Evolutionary conservation across 352 stramenopile species (phyloP).

Genomic region (Poterioochromonas sp.): DNA sequence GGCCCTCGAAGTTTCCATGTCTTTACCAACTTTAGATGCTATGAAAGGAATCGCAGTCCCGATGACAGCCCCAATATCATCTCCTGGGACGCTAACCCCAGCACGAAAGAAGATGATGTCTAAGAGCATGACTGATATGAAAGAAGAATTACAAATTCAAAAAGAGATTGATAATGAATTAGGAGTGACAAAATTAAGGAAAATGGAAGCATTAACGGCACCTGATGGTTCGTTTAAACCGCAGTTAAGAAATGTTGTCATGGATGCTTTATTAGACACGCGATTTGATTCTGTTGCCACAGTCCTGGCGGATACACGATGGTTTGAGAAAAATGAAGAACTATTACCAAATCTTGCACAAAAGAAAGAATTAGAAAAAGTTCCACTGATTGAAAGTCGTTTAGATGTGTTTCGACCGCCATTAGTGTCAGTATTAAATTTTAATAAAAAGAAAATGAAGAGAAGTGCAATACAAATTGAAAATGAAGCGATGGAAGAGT

Average conservation of each 20-base stretch:
- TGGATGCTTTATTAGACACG: constrained; percentile 34
- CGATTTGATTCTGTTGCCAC: constrained; percentile 41
- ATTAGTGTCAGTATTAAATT: constrained; percentile 2
- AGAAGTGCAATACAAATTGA: not conserved
- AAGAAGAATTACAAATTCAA: constrained; percentile 9
- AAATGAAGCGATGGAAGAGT: not conserved
- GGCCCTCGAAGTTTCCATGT: constrained; percentile 6
- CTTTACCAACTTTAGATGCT: not conserved
- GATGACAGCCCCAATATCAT: not conserved
- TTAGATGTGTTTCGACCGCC: constrained; percentile 20
- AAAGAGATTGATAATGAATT: constrained; percentile 35
- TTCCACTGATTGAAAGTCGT: not conserved
- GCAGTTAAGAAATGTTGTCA: not conserved
- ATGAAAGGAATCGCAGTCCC: not conserved
- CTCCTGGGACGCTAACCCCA: not conserved
- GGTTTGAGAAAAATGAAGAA: constrained; percentile 53
- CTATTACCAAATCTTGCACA: constrained; percentile 13
- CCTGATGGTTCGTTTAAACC: constrained; percentile 28
- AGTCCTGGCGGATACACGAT: constrained; percentile 21
- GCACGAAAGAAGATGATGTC: not conserved
- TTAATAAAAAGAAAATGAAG: constrained; percentile 26
- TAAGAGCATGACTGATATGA: constrained; percentile 30
- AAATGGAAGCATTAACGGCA: constrained; percentile 11
- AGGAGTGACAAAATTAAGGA: not conserved
- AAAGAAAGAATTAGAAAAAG: constrained; percentile 27